Evolutionary conservation across 257 asterid genomes (phyloP), one percentile per base, ranked within the genome.

Genomic region (Cruciata laevipes): DNA sequence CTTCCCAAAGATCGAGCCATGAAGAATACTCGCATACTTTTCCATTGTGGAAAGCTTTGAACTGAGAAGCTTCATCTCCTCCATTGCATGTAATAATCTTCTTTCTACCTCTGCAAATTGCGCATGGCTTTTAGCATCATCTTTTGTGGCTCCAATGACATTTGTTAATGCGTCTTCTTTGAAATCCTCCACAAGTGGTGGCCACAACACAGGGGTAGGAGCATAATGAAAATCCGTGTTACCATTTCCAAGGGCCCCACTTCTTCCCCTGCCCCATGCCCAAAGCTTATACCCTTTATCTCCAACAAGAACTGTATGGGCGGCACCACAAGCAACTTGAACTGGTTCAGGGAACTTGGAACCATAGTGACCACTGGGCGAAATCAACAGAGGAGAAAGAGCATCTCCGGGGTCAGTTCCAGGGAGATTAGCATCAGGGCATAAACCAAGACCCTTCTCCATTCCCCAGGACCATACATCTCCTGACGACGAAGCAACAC

Each of bases 381-480:
- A 76, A 81, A 86, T 58, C 66, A 67, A 21, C 73, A 86, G 25
- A 0, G 98, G 98, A 52, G 79, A 81, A 67, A 85, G 78, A 64
- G 96, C 98, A 81, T 92, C 98, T 44, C 98, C 97, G 0, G 95
- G 52, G 61, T 84, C 96, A 20, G 68, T n/a, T 76, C 92, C 88
- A 5, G 74, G 74, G 73, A 83, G 87, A 77, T 88, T 82, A 68
- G 95, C 88, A 74, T 86, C 95, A 9, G 98, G 97, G 68, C 96
- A 89, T 57, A 92, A 73, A 53, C 98, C 97, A 27, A 89, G 86
- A 66, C 98, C 98, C 75, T 83, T 87, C 81, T 87, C 95, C 98
- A 92, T 92, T 61, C 98, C 98, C 97, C 98, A 92, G 37, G 95
- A 89, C 97, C 96, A 91, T 31, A 89, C 87, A 44, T 89, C 90